Evolutionary conservation across 1,139 yeast species (phyloP).

Genomic region (Geotrichum aggregatum): DNA sequence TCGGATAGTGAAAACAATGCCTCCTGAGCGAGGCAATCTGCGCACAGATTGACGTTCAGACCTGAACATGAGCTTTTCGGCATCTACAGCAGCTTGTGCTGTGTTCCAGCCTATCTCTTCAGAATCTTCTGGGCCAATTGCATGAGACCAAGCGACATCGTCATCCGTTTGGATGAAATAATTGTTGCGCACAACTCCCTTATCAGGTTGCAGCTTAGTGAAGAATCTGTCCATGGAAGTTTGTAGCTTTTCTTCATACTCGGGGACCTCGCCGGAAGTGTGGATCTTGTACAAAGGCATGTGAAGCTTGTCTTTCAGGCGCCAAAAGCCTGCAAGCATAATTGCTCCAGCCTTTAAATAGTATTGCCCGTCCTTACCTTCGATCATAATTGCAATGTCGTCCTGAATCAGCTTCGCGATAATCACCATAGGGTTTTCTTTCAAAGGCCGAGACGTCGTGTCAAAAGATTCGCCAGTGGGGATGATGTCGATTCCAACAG

Average conservation of each 20-base stretch:
- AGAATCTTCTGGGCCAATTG: constrained; percentile 55
- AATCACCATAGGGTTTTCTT: constrained; percentile 55
- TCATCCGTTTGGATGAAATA: constrained; percentile 63
- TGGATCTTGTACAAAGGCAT: constrained; percentile 55
- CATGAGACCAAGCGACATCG: constrained; percentile 58
- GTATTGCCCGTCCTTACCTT: constrained; percentile 53
- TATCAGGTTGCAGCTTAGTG: constrained; percentile 49
- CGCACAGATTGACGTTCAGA: constrained; percentile 66
- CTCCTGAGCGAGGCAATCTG: constrained; percentile 57
- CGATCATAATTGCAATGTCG: constrained; percentile 64
- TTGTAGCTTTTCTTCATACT: constrained; percentile 54
- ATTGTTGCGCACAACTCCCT: constrained; percentile 61
- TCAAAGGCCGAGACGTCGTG: constrained; percentile 36
- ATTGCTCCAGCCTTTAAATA: constrained; percentile 57
- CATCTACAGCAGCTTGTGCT: constrained; percentile 48
- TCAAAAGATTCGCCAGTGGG: constrained; percentile 52
- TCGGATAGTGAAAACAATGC: constrained; percentile 56
- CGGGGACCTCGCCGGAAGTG: constrained; percentile 63
- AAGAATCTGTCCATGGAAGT: constrained; percentile 65
- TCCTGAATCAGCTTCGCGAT: constrained; percentile 61
- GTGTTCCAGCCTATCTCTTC: constrained; percentile 42
- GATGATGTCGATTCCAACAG: constrained; percentile 48
- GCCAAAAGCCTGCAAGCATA: constrained; percentile 53
- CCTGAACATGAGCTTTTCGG: constrained; percentile 51
- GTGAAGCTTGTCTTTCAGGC: constrained; percentile 51